Conservation (phyloP, 1,284 basidiomycete genomes). For the Schizopora paradoxa region DNA sequence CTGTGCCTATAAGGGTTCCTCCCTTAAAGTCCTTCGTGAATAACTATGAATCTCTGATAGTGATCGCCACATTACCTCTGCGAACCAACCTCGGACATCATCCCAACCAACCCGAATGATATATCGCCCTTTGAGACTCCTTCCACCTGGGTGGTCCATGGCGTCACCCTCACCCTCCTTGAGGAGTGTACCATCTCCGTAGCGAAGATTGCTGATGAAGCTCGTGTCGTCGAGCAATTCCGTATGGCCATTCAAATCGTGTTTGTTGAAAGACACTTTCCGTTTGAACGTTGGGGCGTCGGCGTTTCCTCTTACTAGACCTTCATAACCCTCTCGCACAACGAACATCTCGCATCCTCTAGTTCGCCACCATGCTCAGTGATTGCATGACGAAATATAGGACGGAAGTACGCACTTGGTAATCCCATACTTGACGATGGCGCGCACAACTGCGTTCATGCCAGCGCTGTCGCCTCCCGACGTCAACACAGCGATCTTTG, state of each 20-base stretch:
- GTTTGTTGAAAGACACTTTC: conserved; percentile 15
- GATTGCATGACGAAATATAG: not conserved
- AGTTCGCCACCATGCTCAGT: conserved; percentile 9
- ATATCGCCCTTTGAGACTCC: conserved; percentile 83
- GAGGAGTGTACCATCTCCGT: conserved; percentile 87
- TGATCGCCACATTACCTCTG: conserved; percentile 47
- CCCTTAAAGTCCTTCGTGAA: conserved; percentile 45
- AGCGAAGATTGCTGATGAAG: conserved; percentile 69
- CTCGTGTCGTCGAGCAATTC: conserved; percentile 32
- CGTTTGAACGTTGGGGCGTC: conserved; percentile 30
- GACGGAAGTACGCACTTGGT: conserved; percentile 54
- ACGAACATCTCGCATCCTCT: conserved; percentile 93
- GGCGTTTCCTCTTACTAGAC: conserved; percentile 73
- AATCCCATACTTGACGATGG: conserved; percentile 87
- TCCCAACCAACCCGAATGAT: conserved; percentile 98
- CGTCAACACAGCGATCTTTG: conserved; percentile 90
- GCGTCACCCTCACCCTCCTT: conserved; percentile 87
- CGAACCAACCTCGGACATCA: conserved; percentile 94
- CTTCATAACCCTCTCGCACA: conserved; percentile 97
- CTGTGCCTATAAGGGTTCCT: conserved; percentile 95
- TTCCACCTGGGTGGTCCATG: conserved; percentile 42
- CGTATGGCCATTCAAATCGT: conserved; percentile 20
- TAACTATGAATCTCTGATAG: not conserved
- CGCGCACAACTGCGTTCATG: conserved; percentile 93
- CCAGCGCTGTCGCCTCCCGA: conserved; percentile 97